These are phyloP conservation scores for Geranium rotundifolium DNA, from an alignment of 345 rosid species.

Conservation along the genomic window DNA sequence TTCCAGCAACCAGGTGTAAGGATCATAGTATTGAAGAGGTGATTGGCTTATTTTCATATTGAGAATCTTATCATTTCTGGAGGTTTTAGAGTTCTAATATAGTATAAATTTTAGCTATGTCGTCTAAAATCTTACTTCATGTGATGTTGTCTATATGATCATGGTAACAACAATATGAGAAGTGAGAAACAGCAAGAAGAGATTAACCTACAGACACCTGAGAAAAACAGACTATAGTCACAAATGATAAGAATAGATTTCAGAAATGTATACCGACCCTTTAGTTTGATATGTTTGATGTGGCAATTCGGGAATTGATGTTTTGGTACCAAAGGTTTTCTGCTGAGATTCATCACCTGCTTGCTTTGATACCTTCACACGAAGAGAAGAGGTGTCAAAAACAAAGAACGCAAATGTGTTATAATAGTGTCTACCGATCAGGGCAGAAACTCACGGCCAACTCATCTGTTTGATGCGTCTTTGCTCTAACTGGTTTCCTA, in stretches of 20 bases:
- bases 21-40: too few relatives aligned
- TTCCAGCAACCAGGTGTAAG: too few relatives aligned
- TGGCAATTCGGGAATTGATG: constrained; percentile 25
- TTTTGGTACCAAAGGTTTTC: constrained; percentile 28
- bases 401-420: not conserved
- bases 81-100: too few relatives aligned
- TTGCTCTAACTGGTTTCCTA: constrained; percentile 20
- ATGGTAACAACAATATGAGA: too few relatives aligned
- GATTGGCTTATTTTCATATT: too few relatives aligned
- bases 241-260: not conserved
- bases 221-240: too few relatives aligned
- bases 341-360: constrained; percentile 23
- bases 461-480: constrained; percentile 25
- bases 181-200: too few relatives aligned
- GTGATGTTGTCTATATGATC: too few relatives aligned
- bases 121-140: too few relatives aligned
- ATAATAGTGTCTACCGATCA: not conserved
- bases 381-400: not conserved
- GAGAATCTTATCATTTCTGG: too few relatives aligned
- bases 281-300: constrained; percentile 24
- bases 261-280: constrained; percentile 33
- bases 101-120: too few relatives aligned
- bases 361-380: constrained; percentile 36
- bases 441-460: constrained; percentile 29
- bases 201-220: not conserved